Evolutionary conservation across 352 stramenopile species (phyloP).

Genomic region (Pseudoperonospora humuli): DNA sequence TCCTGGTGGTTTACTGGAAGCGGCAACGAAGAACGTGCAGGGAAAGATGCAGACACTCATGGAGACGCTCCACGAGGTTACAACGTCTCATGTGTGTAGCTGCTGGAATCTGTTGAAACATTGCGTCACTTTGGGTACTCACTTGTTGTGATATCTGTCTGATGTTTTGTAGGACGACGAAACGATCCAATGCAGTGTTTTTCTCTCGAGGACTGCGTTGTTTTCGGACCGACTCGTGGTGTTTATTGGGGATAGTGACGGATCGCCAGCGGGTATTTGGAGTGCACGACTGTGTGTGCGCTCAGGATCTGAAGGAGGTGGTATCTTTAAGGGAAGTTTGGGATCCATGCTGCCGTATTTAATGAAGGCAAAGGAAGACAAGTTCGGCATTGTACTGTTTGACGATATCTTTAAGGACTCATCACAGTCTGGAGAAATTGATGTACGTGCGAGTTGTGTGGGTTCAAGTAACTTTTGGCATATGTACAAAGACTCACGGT

Average conservation of each 20-base stretch:
- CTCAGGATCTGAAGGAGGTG: conserved; percentile 48
- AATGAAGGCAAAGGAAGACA: conserved; percentile 64
- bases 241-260: conserved; percentile 58
- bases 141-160: conserved; percentile 5
- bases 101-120: background rate
- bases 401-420: conserved; percentile 63
- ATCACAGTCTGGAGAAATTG: conserved; percentile 33
- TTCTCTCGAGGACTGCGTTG: conserved; percentile 46
- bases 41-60: conserved; percentile 63
- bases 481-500: conserved; percentile 1
- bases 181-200: conserved; percentile 51
- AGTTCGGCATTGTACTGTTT: conserved; percentile 56
- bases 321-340: conserved; percentile 68
- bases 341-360: conserved; percentile 73
- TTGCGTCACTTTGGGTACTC: conserved; percentile 7
- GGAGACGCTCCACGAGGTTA: conserved; percentile 50
- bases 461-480: background rate
- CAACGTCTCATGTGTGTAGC: conserved; percentile 37
- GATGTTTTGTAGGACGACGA: conserved; percentile 40
- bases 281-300: conserved; percentile 52
- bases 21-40: conserved; percentile 62
- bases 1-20: conserved; percentile 48
- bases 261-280: conserved; percentile 51
- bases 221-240: conserved; percentile 59
- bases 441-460: conserved; percentile 27